These are phyloP conservation scores for Suhomyces maxii DNA, from an alignment of 1,139 yeast genomes.

Conservation along the genomic window DNA sequence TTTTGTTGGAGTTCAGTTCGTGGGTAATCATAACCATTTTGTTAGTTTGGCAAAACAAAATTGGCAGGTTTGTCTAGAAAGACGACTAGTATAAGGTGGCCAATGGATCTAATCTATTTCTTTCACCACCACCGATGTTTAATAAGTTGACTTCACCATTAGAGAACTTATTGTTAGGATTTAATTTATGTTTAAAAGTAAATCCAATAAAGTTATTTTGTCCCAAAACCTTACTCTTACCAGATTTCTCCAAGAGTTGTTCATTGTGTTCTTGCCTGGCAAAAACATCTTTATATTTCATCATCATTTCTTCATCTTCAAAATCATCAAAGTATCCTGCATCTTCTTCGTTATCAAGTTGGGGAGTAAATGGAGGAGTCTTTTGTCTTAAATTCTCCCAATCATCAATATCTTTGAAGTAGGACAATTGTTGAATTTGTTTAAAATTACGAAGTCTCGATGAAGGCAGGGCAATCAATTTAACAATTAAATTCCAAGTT, in stretches of 20 bases:
- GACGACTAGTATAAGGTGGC: conserved; percentile 42
- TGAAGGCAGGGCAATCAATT: conserved; percentile 76
- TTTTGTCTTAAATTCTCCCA: conserved; percentile 69
- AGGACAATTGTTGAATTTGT: conserved; percentile 76
- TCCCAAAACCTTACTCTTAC: conserved; percentile 35
- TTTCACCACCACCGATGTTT: conserved; percentile 22
- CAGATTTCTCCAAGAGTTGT: conserved; percentile 59
- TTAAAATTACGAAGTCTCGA: conserved; percentile 74
- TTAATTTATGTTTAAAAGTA: conserved; percentile 87
- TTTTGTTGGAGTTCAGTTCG: too few relatives aligned
- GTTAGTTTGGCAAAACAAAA: not conserved
- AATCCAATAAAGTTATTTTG: conserved; percentile 81
- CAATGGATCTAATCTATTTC: conserved; percentile 41
- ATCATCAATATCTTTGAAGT: conserved; percentile 74
- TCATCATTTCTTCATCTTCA: conserved; percentile 95
- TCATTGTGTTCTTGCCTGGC: conserved; percentile 87
- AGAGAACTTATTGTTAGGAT: conserved; percentile 54
- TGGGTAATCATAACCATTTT: too few relatives aligned
- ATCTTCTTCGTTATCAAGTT: conserved; percentile 93
- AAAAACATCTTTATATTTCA: conserved; percentile 94
- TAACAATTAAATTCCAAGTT: conserved; percentile 87
- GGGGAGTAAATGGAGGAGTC: conserved; percentile 95
- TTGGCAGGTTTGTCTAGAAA: not conserved
- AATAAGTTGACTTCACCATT: conserved; percentile 43
- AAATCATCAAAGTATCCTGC: conserved; percentile 99